Conservation (phyloP, 163 green algal species). For the Prototheca cutis region DNA sequence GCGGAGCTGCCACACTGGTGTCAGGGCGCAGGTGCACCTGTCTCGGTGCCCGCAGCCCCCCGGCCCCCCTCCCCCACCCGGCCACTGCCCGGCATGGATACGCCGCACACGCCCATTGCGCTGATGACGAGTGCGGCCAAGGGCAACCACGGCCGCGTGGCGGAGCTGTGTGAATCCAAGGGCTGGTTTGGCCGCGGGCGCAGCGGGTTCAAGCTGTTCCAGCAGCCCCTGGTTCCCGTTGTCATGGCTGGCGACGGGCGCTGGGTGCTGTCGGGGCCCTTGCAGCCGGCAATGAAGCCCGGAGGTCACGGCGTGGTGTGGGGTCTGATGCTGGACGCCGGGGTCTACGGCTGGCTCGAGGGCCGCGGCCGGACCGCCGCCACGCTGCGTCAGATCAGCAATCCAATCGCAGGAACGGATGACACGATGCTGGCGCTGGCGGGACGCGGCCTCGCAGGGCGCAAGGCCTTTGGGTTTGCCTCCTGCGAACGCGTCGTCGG, state of each 20-base stretch:
- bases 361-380: neutral
- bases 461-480: constrained; percentile 84
- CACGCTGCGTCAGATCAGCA: constrained; percentile 78
- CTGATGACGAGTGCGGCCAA: constrained; percentile 98
- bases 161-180: constrained; percentile 47
- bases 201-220: constrained; percentile 76
- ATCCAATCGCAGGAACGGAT: constrained; percentile 90
- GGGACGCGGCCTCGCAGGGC: constrained; percentile 33
- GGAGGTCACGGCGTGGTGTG: constrained; percentile 81
- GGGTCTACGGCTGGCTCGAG: neutral
- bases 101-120: constrained; percentile 85
- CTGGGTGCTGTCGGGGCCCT: constrained; percentile 65
- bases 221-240: constrained; percentile 88
- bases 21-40: no score
- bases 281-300: constrained; percentile 74
- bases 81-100: no score
- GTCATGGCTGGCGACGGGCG: constrained; percentile 60
- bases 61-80: no score
- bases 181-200: constrained; percentile 72
- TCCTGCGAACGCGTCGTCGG: constrained; percentile 83
- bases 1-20: no score
- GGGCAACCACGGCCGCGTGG: constrained; percentile 80
- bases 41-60: no score
- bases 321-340: neutral
- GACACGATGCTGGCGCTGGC: constrained; percentile 88